phyloP scores from a whole-genome alignment of 1,284 basidiomycete genomes.

The Thecaphora thlaspeos region DNA sequence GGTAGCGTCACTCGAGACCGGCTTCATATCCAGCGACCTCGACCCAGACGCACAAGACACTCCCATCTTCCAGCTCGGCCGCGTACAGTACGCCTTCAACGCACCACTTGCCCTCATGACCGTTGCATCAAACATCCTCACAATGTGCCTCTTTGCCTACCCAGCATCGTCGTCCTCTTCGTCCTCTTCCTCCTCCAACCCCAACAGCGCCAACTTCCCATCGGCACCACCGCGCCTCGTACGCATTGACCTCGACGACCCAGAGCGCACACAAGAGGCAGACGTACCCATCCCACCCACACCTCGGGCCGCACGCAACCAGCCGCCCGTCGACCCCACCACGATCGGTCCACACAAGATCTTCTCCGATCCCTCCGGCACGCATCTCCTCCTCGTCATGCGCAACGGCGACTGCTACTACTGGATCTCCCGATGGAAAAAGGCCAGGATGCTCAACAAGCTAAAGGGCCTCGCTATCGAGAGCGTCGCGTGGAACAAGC shows the following conservation, averaged over 20 bases:
- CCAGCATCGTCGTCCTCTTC: slow-evolving; percentile 1
- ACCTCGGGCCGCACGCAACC: slow-evolving; percentile 33
- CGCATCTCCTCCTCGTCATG: slow-evolving; percentile 83
- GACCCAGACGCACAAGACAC: slow-evolving; percentile 14
- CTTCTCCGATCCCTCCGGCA: slow-evolving; percentile 75
- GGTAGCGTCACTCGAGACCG: slow-evolving; percentile 44
- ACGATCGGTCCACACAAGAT: slow-evolving; percentile 39
- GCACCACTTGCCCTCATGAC: slow-evolving; percentile 48
- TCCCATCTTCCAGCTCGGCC: slow-evolving; percentile 53
- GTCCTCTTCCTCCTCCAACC: slow-evolving; percentile 7
- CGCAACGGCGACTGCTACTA: slow-evolving; percentile 92
- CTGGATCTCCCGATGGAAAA: slow-evolving; percentile 56
- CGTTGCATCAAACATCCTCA: slow-evolving; percentile 51
- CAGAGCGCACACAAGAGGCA: slow-evolving; percentile 47
- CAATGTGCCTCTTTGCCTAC: slow-evolving; percentile 49
- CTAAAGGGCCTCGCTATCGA: slow-evolving; percentile 81
- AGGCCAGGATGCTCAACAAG: slow-evolving; percentile 57
- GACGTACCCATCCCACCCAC: slow-evolving; percentile 43
- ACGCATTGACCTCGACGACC: slow-evolving; percentile 54
- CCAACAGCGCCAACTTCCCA: slow-evolving; percentile 13
- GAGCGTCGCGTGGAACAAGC: slow-evolving; percentile 82
- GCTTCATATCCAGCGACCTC: slow-evolving; percentile 44
- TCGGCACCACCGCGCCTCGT: slow-evolving; percentile 40
- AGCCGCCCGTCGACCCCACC: slow-evolving; percentile 34
- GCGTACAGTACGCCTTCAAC: slow-evolving; percentile 55